Conservation (phyloP, 225 moss, liverwort and hornwort species). For the Polytrichum commune region DNA sequence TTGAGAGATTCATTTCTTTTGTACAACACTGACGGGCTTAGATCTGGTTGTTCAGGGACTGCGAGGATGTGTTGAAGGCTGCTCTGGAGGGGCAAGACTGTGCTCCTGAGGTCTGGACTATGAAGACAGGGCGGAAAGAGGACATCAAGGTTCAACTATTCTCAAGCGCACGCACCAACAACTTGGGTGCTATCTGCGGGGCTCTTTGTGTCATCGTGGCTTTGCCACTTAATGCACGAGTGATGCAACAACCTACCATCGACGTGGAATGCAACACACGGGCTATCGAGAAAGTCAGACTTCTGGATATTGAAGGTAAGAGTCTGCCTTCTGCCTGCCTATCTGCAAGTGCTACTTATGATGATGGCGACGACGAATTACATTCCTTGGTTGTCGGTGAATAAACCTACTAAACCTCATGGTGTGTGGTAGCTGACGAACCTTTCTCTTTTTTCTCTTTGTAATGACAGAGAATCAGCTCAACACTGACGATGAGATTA, state of each 20-base stretch:
- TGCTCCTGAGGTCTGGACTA: slow-evolving; percentile 33
- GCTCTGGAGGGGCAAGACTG: slow-evolving; percentile 23
- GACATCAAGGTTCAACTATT: slow-evolving; percentile 28
- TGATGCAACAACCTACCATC: slow-evolving; percentile 3
- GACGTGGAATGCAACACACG: slow-evolving; percentile 27
- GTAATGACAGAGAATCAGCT: slow-evolving; percentile 32
- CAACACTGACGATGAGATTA: slow-evolving; percentile 27
- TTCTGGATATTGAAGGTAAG: slow-evolving; percentile 38
- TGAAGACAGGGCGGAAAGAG: slow-evolving; percentile 53
- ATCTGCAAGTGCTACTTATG: too few species aligned
- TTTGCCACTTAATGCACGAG: slow-evolving; percentile 24
- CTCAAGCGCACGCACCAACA: slow-evolving; percentile 29
- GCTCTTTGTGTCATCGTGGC: slow-evolving; percentile 35
- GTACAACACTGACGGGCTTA: too few species aligned
- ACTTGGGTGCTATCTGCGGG: slow-evolving; percentile 15
- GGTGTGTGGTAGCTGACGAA: too few species aligned
- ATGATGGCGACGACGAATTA: too few species aligned
- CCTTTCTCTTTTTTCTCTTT: background rate
- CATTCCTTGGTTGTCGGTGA: too few species aligned
- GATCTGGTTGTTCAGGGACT: slow-evolving; percentile 23
- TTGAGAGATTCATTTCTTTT: too few species aligned
- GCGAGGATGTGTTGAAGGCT: slow-evolving; percentile 37
- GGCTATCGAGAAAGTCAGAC: slow-evolving; percentile 24
- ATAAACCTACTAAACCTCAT: too few species aligned
- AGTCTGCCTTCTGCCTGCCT: too few species aligned